phyloP scores from a whole-genome alignment of 2,329 filamentous ascomycete genomes.

The Epichloe amarillans region DNA sequence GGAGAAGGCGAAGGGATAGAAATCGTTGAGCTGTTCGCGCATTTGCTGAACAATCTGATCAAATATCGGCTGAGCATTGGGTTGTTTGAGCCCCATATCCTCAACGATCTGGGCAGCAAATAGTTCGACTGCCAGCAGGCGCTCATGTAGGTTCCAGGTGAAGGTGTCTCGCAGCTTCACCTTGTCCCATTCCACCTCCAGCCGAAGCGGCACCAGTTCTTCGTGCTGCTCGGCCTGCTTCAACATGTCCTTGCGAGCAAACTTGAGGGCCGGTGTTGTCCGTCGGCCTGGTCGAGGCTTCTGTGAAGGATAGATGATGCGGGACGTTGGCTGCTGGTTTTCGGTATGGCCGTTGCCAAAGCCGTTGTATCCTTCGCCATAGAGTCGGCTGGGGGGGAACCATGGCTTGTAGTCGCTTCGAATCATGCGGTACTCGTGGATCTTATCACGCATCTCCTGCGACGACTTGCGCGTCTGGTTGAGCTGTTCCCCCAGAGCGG shows the following conservation, averaged over 20 bases:
- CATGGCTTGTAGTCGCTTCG: slow-evolving; percentile 39
- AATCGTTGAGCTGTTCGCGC: slow-evolving; percentile 81
- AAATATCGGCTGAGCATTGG: slow-evolving; percentile 49
- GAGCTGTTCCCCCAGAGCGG: slow-evolving; percentile 36
- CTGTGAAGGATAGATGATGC: slow-evolving; percentile 66
- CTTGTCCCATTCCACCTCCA: slow-evolving; percentile 94
- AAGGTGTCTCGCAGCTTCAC: slow-evolving; percentile 93
- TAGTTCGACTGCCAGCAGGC: slow-evolving; percentile 62
- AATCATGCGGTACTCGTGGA: slow-evolving; percentile 55
- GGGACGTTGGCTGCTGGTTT: slow-evolving; percentile 43
- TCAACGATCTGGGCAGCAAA: slow-evolving; percentile 87
- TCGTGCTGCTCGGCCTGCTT: slow-evolving; percentile 84
- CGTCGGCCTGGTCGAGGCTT: slow-evolving; percentile 66
- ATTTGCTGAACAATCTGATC: slow-evolving; percentile 56
- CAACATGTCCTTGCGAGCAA: slow-evolving; percentile 66
- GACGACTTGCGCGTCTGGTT: slow-evolving; percentile 43
- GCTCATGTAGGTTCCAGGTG: slow-evolving; percentile 95
- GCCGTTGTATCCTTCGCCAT: slow-evolving; percentile 68
- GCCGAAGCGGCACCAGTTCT: slow-evolving; percentile 76
- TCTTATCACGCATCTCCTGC: slow-evolving; percentile 50
- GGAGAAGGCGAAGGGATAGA: slow-evolving; percentile 81
- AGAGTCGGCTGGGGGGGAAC: slow-evolving; percentile 45
- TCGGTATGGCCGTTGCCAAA: slow-evolving; percentile 83
- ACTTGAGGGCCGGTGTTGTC: slow-evolving; percentile 57
- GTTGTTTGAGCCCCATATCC: slow-evolving; percentile 69